Evolutionary conservation across 768 basidiomycete species (phyloP), one percentile per base, ranked within the genome.

Genomic region (Russula abietina): DNA sequence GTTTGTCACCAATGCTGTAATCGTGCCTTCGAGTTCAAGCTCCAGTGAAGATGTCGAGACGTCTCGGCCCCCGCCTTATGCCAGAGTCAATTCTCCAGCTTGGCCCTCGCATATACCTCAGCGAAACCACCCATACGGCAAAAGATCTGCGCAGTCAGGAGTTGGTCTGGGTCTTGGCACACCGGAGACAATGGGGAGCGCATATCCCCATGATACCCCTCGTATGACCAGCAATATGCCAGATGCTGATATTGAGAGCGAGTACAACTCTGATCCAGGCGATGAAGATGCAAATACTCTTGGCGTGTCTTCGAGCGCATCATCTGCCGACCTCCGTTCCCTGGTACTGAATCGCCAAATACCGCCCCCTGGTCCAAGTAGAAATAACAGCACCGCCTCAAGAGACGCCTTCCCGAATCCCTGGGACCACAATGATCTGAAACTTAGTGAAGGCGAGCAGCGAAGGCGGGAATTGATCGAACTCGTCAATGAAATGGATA

Each of bases 21-120:
- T 65, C 43, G 64, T 62, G 6, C 58, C 62, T 7, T 64, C 62
- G n/a, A 55, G 62, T 55, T 64, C 62, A n/a, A 60, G 62, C 26
- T 64, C 62, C 8, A 64, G 62, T 43, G 62, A 60, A 60, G 62
- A 60, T 14, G 49, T 55, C 2, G 58, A 55, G 49, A 10, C 54
- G 7, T 60, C 49, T 10, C 53, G 36, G 28, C 26, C 19, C 10
- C n/a, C 46, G 17, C 24, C 54, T 14, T 22, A 43, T 22, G 30
- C n/a, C 14, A 32, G 43, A 22, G 32, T 24, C 33, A 36, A 51
- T 16, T 41, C 45, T 46, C 54, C 58, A 11, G 32, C 53, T n/a
- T 51, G 58, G 54, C n/a, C 48, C 12, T 55, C 54, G 41, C 52
- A 49, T 2, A 48, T 28, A 2, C n/a, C 51, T 48, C 57, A 49